Evolutionary conservation across 352 stramenopile genomes (phyloP), one percentile per base, ranked within the genome.

Genomic region (Pythium volutum): DNA sequence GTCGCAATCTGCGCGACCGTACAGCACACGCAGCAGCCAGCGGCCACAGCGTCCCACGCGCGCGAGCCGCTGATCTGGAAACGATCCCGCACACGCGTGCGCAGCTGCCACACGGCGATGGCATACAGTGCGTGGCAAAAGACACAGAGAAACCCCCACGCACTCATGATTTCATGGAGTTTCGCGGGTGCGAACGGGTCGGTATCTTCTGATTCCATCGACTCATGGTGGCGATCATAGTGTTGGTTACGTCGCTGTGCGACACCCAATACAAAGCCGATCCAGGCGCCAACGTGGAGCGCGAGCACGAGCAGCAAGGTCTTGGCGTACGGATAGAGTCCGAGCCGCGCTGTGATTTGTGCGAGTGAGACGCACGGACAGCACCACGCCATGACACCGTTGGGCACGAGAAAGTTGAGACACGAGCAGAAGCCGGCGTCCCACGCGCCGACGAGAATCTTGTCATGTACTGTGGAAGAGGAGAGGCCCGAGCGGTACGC

Each of bases 341-440:
- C 74, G 34, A 89, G 66, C 9, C 77, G 74, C 47, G 59, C 42
- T n/a, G 71, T 55, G 56, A 86, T 81, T 51, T 89, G 79, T 1
- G 79, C 75, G 33, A 84, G 23, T 22, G 75, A 79, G 34, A 89
- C 70, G 45, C 79, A 89, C 27, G 77, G 75, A 62, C 79, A 89
- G 43, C 74, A 69, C 18, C 62, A 75, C 10, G 60, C 60, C 75
- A 83, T 81, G 48, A 83, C 38, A 33, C 59, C 59, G 64, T 89
- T 89, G 36, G 75, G 74, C 34, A 84, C 70, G 48, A 69, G 63
- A 56, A 75, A 33, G 29, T 75, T 56, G 53, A 79, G 76, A 65
- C 76, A 84, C 34, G 29, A 55, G 49, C 79, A 87, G 31, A 88
- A 66, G 25, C 57, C 58, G 15, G 66, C 27, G 33, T 77, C 70